Evolutionary conservation across 2,329 filamentous ascomycete genomes (phyloP), one percentile per base, ranked within the genome.

Genomic region (Epichloe hybrida): DNA sequence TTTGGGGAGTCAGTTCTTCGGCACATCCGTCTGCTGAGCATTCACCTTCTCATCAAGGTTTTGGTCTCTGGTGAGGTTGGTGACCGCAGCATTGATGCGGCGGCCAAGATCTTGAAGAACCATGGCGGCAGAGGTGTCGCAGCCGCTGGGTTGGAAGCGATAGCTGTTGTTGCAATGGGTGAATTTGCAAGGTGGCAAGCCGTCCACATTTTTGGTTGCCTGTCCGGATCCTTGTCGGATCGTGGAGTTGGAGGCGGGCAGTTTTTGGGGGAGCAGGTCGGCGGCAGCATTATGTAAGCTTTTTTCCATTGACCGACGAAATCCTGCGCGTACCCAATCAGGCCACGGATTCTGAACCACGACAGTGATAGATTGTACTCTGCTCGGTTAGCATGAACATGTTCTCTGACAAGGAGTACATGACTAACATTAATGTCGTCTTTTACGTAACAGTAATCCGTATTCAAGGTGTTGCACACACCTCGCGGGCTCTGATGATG

Each of bases 91-190:
- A 73, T 96, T 97, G 70, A 98, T 97, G 73, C 93, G 93, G 76
- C 91, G 89, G 61, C 93, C 93, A 53, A 98, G 81, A 79, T 98
- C 93, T 82, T 95, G 90, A 65, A 98, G 86, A 78, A 98, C 93
- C 93, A 98, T 98, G 66, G 63, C 55, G 53, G 23, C 35, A 23
- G 9, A 46, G 44, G 38, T 20, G 17, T 51, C 31, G 23, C 23
- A 36, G 17, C n/a, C n/a, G 50, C 45, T 43, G 35, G 11, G 36
- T 40, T 48, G 17, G 53, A 56, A 27, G 27, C 27, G 27, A 31
- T 31, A 64, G 27, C 27, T 31, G 9, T 31, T 31, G 27, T 31
- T 31, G 27, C 27, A 1, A 31, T 31, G 27, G 27, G 27, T 31
- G 27, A 11, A 31, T 31, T 31, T 31, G 68, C 34, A 38, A 38